Percentiles rank a stretch among this genome's conserved stretches.
Conservation (phyloP, 106 monocot species). For the Dendrobium catenatum region DNA sequence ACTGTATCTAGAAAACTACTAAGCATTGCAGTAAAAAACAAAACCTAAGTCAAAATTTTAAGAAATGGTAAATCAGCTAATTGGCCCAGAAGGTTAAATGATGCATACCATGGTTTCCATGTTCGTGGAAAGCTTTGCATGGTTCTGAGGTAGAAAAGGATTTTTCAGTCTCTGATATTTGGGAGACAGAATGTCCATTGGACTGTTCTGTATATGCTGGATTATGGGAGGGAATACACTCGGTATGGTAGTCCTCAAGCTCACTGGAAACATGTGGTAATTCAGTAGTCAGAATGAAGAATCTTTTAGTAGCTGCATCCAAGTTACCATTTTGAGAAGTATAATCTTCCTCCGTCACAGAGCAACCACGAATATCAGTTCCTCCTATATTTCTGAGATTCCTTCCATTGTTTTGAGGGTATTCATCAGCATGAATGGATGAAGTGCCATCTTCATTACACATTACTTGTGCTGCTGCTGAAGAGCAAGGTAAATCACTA, state of each 20-base stretch:
- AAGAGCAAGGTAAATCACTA: slow-evolving; percentile 8
- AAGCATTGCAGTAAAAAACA: background rate
- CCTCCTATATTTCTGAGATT: slow-evolving; percentile 7
- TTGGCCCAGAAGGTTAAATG: background rate
- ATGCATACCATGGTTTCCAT: slow-evolving; percentile 20
- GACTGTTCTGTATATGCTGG: background rate
- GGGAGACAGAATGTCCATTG: slow-evolving; percentile 9
- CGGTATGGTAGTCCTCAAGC: slow-evolving; percentile 6
- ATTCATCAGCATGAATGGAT: slow-evolving; percentile 6
- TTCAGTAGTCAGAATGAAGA: background rate
- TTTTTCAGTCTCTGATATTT: slow-evolving; percentile 10
- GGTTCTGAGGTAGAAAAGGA: slow-evolving; percentile 18
- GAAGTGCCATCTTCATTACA: slow-evolving; percentile 11
- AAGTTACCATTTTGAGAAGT: slow-evolving; percentile 7
- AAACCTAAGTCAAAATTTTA: background rate
- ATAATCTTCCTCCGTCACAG: slow-evolving; percentile 7
- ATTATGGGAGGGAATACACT: slow-evolving; percentile 1
- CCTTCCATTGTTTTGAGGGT: slow-evolving; percentile 12
- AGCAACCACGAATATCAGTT: slow-evolving; percentile 3
- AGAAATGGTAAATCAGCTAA: background rate
- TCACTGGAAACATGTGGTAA: slow-evolving; percentile 3
- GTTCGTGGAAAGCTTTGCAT: background rate
- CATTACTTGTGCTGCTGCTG: background rate
- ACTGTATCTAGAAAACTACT: background rate
- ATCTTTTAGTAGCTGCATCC: slow-evolving; percentile 5